Evolutionary conservation across 1,284 basidiomycete species (phyloP), one percentile per base, ranked within the genome.

Genomic region (Flammula alnicola): DNA sequence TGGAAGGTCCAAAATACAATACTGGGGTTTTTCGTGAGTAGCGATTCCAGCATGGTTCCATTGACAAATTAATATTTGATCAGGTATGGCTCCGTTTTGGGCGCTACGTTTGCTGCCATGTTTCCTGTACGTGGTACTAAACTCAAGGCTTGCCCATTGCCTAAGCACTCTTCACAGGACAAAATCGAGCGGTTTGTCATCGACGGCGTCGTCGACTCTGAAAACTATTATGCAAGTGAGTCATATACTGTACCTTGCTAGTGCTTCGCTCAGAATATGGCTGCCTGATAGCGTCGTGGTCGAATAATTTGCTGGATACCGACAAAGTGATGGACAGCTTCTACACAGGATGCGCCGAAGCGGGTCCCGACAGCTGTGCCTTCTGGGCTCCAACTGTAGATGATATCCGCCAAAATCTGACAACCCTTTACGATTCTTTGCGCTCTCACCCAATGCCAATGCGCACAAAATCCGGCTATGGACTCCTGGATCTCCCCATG

Each of bases 21-120:
- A 79, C 54, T 80, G 76, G 76, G 78, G 78, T 12, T 73, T 78
- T 52, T 77, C 72, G 72, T 79, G 55, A 50, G 73, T 46, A 10
- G 25, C n/a, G 2, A 16, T 9, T 25, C n/a, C 7, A 10, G 25
- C 12, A 14, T 31, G 32, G 20, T 30, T 32, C 2, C 1, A 17
- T 14, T 25, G 20, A 22, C 9, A 39, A 12, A 36, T 1, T 10
- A 25, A 26, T 23, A 22, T 14, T 31, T 20, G 38, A 66, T 73
- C 29, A 45, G 44, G n/a, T 78, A 77, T 53, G 77, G 77, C 1
- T 67, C 69, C 17, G 56, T 78, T 8, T 65, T 79, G 5, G 77
- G 77, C 4, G 62, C 68, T 12, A 73, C 70, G 10, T 78, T 76
- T 57, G 70, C 77, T 0, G 61, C 75, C 1, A 71, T 79, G 61